Conservation (phyloP, 306 rosid species). For the Crotalaria pallida region DNA sequence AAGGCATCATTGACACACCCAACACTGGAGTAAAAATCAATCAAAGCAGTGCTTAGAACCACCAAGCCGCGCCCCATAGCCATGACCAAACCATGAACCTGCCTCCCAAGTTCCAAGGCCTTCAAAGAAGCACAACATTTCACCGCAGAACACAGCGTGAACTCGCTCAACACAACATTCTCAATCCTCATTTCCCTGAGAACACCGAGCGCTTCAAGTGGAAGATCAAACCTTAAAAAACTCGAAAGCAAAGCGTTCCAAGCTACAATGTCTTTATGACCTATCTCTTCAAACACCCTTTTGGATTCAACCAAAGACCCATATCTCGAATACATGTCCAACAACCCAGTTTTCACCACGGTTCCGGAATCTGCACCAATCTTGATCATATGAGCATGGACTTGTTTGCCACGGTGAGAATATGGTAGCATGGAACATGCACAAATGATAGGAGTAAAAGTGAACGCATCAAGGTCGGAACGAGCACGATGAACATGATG, state of each 20-base stretch:
- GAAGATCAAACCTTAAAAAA: constrained; percentile 39
- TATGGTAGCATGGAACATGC: constrained; percentile 34
- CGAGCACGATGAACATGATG: constrained; percentile 24
- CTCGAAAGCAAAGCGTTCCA: constrained; percentile 53
- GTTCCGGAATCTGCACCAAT: constrained; percentile 37
- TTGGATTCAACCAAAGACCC: constrained; percentile 30
- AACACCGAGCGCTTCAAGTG: constrained; percentile 38
- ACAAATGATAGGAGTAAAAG: constrained; percentile 44
- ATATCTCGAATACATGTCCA: constrained; percentile 54
- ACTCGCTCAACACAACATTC: constrained; percentile 38
- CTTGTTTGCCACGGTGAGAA: constrained; percentile 32
- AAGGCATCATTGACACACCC: constrained; percentile 46
- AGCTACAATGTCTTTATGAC: constrained; percentile 50
- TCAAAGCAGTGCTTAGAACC: constrained; percentile 57
- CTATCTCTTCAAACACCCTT: constrained; percentile 54
- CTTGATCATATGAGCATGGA: constrained; percentile 47
- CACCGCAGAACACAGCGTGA: constrained; percentile 62
- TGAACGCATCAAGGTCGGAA: constrained; percentile 32
- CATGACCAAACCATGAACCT: constrained; percentile 67
- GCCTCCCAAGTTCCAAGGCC: constrained; percentile 47
- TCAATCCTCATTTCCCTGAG: constrained; percentile 47
- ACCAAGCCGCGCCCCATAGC: constrained; percentile 52
- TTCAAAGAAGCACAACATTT: constrained; percentile 52
- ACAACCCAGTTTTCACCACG: constrained; percentile 43
- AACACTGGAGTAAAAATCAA: constrained; percentile 50